Percentiles rank a stretch among this genome's conserved stretches.
Conservation (phyloP, 202 grass and related monocot genomes). For the Zizania palustris region DNA sequence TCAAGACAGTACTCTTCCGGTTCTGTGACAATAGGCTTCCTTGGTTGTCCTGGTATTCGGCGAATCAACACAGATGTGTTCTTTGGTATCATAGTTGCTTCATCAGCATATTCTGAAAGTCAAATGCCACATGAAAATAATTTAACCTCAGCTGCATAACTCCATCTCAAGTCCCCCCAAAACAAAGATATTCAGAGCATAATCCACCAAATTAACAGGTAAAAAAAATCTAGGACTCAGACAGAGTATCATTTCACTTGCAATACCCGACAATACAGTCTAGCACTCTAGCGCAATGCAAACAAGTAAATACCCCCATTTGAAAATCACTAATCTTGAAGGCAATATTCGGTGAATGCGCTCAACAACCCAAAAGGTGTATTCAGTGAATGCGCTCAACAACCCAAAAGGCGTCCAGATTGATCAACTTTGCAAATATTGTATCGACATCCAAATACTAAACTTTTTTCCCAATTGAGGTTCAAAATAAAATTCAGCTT, state of each 20-base stretch:
- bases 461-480: neutral
- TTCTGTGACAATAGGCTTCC: constrained; percentile 77
- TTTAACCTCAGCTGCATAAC: constrained; percentile 36
- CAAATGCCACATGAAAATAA: constrained; percentile 49
- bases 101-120: constrained; percentile 96
- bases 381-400: too few relatives aligned
- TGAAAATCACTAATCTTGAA: constrained; percentile 2
- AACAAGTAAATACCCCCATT: constrained; percentile 4
- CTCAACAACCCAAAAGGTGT: neutral
- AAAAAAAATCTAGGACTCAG: constrained; percentile 14
- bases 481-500: neutral
- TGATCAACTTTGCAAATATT: constrained; percentile 12
- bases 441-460: neutral
- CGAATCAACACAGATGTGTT: constrained; percentile 98
- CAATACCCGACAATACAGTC: neutral
- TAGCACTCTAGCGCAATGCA: constrained; percentile 1
- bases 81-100: constrained; percentile 92
- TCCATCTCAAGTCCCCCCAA: constrained; percentile 26
- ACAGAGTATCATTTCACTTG: constrained; percentile 20
- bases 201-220: neutral
- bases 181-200: constrained; percentile 23
- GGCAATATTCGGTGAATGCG: constrained; percentile 14
- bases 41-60: constrained; percentile 82
- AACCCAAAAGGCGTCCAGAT: constrained; percentile 16
- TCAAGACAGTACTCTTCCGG: constrained; percentile 76